Evolutionary conservation across 495 filamentous ascomycete genomes (phyloP).

Genomic region (Penicillium crystallinum): DNA sequence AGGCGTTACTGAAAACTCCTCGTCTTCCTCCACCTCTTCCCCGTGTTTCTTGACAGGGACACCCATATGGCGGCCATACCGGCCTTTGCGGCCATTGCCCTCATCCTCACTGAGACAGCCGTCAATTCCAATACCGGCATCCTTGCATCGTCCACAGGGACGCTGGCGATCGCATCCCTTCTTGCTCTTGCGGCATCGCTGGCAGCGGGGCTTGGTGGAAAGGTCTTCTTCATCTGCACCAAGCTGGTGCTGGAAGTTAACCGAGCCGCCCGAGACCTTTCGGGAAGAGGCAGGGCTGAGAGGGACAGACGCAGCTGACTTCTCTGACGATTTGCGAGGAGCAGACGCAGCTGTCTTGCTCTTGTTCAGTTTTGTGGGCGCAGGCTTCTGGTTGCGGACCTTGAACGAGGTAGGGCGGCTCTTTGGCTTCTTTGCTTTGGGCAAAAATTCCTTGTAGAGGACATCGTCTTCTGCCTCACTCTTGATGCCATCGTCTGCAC

Average conservation of each 20-base stretch:
- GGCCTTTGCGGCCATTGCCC: conserved; percentile 91
- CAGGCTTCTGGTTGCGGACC: conserved; percentile 32
- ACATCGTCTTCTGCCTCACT: conserved; percentile 47
- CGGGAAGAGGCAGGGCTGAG: conserved; percentile 62
- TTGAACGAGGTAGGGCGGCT: conserved; percentile 34
- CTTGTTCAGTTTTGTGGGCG: conserved; percentile 35
- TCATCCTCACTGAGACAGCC: conserved; percentile 96
- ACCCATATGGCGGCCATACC: conserved; percentile 93
- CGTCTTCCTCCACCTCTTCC: conserved; percentile 24
- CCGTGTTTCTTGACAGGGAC: conserved; percentile 74
- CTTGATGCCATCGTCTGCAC: conserved; percentile 49
- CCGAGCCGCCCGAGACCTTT: conserved; percentile 66
- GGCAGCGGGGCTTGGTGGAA: conserved; percentile 92
- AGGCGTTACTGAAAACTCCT: conserved; percentile 29
- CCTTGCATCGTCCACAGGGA: conserved; percentile 89
- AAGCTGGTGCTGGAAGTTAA: conserved; percentile 64
- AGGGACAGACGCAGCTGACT: conserved; percentile 41
- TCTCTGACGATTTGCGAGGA: conserved; percentile 48
- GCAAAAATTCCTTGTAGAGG: conserved; percentile 35
- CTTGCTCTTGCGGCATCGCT: conserved; percentile 98
- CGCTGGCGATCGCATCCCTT: conserved; percentile 97
- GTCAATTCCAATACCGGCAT: conserved; percentile 87
- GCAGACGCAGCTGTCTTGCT: conserved; percentile 34
- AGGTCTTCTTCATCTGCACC: conserved; percentile 83
- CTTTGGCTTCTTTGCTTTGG: conserved; percentile 45